Percentiles rank a stretch among this genome's conserved stretches.
These are phyloP conservation scores for Boletus sensibilis DNA, from an alignment of 768 basidiomycete species.

Conservation along the genomic window DNA sequence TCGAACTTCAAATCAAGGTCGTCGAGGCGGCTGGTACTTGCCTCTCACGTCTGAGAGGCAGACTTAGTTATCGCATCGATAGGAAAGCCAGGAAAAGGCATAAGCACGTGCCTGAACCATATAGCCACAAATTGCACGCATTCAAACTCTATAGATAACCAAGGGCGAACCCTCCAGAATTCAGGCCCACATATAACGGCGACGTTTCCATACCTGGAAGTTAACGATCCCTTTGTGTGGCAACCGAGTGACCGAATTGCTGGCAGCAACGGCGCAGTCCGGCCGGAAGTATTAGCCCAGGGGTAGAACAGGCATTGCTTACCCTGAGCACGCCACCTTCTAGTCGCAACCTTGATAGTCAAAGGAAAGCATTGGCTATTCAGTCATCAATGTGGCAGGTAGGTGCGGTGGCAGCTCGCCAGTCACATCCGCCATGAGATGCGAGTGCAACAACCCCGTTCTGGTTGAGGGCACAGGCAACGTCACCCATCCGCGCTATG, in stretches of 20 bases:
- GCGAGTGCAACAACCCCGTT: conserved; percentile 11
- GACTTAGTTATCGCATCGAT: conserved; percentile 2
- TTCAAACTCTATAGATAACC: conserved; percentile 9
- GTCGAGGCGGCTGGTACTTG: conserved; percentile 1
- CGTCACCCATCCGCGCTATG: conserved; percentile 19
- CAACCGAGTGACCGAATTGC: conserved; percentile 2
- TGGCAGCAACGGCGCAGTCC: conserved; percentile 10
- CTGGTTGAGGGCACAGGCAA: conserved; percentile 20
- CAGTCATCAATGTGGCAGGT: conserved; percentile 18
- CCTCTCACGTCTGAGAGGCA: conserved; percentile 13
- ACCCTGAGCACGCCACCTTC: conserved; percentile 27
- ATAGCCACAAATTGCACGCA: conserved; percentile 8
- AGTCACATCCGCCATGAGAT: conserved; percentile 19
- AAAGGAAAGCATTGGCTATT: conserved; percentile 9
- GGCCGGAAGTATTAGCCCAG: conserved; percentile 18
- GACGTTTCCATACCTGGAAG: conserved; percentile 5
- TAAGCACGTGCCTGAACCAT: conserved; percentile 16
- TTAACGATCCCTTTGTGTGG: conserved; percentile 1
- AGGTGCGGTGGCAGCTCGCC: conserved; percentile 26
- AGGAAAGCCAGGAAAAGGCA: conserved; percentile 11
- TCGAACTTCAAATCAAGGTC: conserved; percentile 7
- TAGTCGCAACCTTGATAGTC: conserved; percentile 17
- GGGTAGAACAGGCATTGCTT: conserved; percentile 8
- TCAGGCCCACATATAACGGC: conserved; percentile 11
- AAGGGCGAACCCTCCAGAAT: conserved; percentile 9